Conservation (phyloP, 148 eudicot species). For the Camellia sinensis region DNA sequence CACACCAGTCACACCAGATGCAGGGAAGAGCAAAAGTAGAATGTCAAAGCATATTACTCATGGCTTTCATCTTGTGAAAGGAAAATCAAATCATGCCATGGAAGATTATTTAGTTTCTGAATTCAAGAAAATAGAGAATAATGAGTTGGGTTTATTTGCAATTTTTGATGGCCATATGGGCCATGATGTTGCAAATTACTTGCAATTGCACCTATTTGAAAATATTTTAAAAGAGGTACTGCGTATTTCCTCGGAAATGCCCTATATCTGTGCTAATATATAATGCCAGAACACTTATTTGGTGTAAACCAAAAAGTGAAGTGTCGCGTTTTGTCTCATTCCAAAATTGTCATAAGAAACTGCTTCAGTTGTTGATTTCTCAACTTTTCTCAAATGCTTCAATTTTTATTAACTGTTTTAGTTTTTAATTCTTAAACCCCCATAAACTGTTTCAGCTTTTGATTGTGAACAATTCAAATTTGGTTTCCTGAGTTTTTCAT, state of each 20-base stretch:
- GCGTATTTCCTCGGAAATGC: background rate
- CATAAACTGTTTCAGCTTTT: too few relatives aligned
- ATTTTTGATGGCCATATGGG: slow-evolving; percentile 74
- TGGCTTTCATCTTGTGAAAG: slow-evolving; percentile 58
- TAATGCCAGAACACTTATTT: too few relatives aligned
- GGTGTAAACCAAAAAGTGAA: too few relatives aligned
- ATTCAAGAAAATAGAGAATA: slow-evolving; percentile 38
- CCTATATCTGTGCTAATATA: too few relatives aligned
- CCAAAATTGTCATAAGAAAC: too few relatives aligned
- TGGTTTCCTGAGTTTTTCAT: too few relatives aligned
- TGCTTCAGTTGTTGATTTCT: too few relatives aligned
- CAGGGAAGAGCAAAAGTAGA: slow-evolving; percentile 42
- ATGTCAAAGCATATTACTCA: slow-evolving; percentile 40
- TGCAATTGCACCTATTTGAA: slow-evolving; percentile 47
- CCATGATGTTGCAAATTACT: slow-evolving; percentile 50
- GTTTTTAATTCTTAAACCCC: too few relatives aligned
- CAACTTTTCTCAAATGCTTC: too few relatives aligned
- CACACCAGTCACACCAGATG: slow-evolving; percentile 30
- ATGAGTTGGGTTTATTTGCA: slow-evolving; percentile 64
- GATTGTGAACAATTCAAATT: too few relatives aligned
- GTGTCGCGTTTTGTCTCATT: too few relatives aligned
- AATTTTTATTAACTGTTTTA: too few relatives aligned
- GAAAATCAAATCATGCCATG: slow-evolving; percentile 66
- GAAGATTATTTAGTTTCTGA: slow-evolving; percentile 59
- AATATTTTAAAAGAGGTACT: slow-evolving; percentile 55